These are phyloP conservation scores for Harringtonia lauricola DNA, from an alignment of 2,329 filamentous ascomycete species.

Conservation along the genomic window DNA sequence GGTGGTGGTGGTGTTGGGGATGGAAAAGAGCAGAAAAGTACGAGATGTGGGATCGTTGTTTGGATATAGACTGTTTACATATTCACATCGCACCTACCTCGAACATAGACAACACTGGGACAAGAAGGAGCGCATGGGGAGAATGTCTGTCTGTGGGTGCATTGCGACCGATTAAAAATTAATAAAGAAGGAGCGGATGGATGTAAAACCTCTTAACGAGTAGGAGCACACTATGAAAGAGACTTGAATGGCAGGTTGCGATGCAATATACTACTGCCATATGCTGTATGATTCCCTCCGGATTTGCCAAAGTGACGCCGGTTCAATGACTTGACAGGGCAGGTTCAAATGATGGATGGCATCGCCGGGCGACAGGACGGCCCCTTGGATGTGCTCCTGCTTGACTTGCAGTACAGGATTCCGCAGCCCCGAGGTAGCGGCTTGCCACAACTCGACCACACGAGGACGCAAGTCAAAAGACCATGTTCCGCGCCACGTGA, in stretches of 20 bases:
- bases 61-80: no score
- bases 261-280: constrained; percentile 3
- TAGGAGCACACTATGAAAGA: constrained; percentile 2
- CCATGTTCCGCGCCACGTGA: constrained; percentile 24
- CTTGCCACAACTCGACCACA: constrained; percentile 17
- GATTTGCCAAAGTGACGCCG: constrained; percentile 22
- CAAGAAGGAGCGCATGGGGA: no score
- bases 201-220: not conserved
- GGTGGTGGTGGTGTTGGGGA: not conserved
- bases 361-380: constrained; percentile 19
- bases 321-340: constrained; percentile 20
- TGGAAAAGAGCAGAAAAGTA: not conserved
- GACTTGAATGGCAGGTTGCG: constrained; percentile 1
- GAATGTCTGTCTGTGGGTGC: no score
- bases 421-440: constrained; percentile 10
- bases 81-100: no score
- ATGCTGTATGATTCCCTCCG: constrained; percentile 15
- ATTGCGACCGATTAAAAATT: no score
- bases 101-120: no score
- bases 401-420: constrained; percentile 13
- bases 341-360: constrained; percentile 19
- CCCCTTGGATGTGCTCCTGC: constrained; percentile 12
- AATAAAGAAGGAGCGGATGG: not conserved
- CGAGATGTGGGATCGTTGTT: not conserved
- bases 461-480: constrained; percentile 14